Evolutionary conservation across 768 basidiomycete species (phyloP).

Genomic region (Clitopilus passeckerianus): DNA sequence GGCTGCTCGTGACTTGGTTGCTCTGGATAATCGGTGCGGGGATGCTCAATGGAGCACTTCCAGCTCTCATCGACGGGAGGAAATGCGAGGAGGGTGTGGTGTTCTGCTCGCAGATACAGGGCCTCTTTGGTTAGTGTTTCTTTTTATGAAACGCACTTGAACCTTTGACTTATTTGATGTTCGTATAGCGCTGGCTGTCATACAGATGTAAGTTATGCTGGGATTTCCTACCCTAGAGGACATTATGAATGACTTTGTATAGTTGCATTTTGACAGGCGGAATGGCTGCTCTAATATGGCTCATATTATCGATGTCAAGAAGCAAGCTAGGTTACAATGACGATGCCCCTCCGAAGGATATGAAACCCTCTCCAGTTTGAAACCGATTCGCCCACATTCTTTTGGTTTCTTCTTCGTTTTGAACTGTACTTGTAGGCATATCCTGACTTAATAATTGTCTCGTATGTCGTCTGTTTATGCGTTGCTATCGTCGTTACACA

Average conservation of each 20-base stretch:
- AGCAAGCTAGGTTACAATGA: background rate
- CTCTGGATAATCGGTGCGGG: slow-evolving; percentile 58
- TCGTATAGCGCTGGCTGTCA: background rate
- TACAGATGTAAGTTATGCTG: background rate
- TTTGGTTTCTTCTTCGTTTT: background rate
- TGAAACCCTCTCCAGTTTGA: background rate
- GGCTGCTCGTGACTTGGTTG: slow-evolving; percentile 54
- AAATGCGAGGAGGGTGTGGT: slow-evolving; percentile 35
- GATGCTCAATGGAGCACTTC: slow-evolving; percentile 43
- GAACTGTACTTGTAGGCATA: no score
- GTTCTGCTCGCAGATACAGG: slow-evolving; percentile 54
- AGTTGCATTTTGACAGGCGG: background rate
- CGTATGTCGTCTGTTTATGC: background rate
- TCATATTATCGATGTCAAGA: background rate
- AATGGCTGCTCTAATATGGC: background rate
- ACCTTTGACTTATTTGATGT: background rate
- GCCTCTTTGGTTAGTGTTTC: slow-evolving; percentile 41
- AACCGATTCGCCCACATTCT: background rate
- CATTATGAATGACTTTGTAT: background rate
- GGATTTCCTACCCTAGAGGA: no score
- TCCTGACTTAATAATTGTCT: background rate
- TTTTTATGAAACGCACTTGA: background rate
- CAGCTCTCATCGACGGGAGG: slow-evolving; percentile 32
- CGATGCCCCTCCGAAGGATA: background rate
- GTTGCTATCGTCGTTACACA: background rate